Evolutionary conservation across 495 filamentous ascomycete species (phyloP).

Genomic region (Pseudomonodictys pantanalensis): DNA sequence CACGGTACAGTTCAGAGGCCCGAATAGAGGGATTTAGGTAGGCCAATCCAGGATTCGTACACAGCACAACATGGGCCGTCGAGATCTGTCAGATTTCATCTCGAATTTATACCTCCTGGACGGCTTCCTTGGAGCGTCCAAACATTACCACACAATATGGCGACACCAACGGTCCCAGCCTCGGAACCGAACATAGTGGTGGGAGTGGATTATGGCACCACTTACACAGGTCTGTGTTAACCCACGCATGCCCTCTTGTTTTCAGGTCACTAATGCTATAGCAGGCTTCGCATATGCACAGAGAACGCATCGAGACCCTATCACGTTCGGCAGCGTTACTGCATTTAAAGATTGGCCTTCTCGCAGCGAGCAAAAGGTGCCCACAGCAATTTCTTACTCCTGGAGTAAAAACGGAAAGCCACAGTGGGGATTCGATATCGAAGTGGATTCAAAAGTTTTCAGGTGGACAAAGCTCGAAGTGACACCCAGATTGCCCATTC

Average conservation of each 20-base stretch:
- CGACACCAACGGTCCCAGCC: too few relatives aligned
- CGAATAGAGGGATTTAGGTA: too few relatives aligned
- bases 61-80: too few relatives aligned
- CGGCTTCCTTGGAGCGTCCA: too few relatives aligned
- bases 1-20: too few relatives aligned
- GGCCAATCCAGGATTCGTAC: too few relatives aligned
- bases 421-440: conserved; percentile 43
- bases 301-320: not conserved
- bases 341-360: conserved; percentile 36
- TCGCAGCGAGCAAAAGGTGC: conserved; percentile 32
- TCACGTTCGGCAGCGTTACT: conserved; percentile 22
- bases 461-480: conserved; percentile 41
- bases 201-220: conserved; percentile 44
- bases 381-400: conserved; percentile 39
- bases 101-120: too few relatives aligned
- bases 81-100: too few relatives aligned
- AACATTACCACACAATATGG: too few relatives aligned
- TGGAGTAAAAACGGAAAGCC: conserved; percentile 19
- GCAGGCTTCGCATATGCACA: not conserved
- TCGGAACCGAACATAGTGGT: too few relatives aligned
- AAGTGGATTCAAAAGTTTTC: conserved; percentile 35
- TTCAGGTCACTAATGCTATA: not conserved
- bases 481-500: conserved; percentile 8
- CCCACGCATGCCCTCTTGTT: not conserved
- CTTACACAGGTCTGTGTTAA: conserved; percentile 34